These are phyloP conservation scores for Talaromyces sp. DNA, from an alignment of 2,329 filamentous ascomycete genomes.

Conservation along the genomic window DNA sequence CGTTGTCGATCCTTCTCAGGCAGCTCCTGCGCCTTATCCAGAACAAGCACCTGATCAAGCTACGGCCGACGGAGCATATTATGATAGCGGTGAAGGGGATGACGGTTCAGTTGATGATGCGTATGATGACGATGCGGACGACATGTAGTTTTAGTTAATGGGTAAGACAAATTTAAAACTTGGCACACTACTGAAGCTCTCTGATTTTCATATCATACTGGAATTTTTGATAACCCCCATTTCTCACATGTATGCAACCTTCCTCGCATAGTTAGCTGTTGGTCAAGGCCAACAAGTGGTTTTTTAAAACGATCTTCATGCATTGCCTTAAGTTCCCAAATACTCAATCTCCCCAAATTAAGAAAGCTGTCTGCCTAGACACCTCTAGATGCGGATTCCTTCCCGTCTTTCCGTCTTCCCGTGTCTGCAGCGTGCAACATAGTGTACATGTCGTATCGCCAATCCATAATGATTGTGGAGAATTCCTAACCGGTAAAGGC, in stretches of 20 bases:
- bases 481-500: background rate
- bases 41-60: background rate
- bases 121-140: background rate
- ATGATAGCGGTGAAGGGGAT: background rate
- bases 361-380: background rate
- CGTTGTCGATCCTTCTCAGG: background rate
- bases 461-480: background rate
- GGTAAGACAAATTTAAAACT: too few species aligned
- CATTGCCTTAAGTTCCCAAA: background rate
- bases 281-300: too few species aligned
- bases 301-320: background rate
- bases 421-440: background rate
- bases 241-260: too few species aligned
- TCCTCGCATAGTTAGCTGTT: background rate
- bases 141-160: background rate
- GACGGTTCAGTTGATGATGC: background rate
- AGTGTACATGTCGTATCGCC: background rate
- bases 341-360: background rate
- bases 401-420: background rate
- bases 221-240: too few species aligned
- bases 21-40: background rate
- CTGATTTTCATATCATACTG: too few species aligned
- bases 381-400: background rate
- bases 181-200: too few species aligned
- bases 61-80: background rate